Conservation (phyloP, 331 rosid species). For the Quercus tomentella region DNA sequence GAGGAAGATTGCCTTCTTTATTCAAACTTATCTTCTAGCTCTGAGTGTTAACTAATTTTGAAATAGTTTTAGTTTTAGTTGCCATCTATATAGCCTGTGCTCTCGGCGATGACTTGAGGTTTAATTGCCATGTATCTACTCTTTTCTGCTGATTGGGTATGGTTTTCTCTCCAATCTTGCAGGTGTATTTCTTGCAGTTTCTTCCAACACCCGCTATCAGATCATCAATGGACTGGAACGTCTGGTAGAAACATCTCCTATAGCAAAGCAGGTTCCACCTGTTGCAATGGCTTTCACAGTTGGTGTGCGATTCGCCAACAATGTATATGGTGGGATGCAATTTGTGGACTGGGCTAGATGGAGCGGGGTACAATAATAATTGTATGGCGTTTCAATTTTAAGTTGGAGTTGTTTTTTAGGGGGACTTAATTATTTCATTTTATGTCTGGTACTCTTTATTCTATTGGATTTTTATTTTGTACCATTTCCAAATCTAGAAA, state of each 20-base stretch:
- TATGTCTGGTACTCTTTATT: neutral
- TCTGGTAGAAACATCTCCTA: conserved; percentile 68
- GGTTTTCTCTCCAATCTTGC: conserved; percentile 13
- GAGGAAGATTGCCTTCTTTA: neutral
- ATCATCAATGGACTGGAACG: conserved; percentile 80
- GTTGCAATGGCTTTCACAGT: conserved; percentile 85
- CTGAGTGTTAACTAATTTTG: neutral
- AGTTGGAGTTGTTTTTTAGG: neutral
- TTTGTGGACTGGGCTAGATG: conserved; percentile 82
- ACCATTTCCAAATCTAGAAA: neutral
- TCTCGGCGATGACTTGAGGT: neutral
- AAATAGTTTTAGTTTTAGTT: neutral
- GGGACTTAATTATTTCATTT: neutral
- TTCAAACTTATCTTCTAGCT: neutral
- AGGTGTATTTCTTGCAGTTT: conserved; percentile 88
- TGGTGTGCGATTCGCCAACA: conserved; percentile 82
- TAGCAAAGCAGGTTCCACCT: conserved; percentile 73
- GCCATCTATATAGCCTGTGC: neutral
- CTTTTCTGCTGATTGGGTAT: neutral
- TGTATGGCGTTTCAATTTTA: neutral
- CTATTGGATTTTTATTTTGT: neutral
- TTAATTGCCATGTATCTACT: neutral
- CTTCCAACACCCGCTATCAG: conserved; percentile 92
- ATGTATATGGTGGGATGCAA: conserved; percentile 83
- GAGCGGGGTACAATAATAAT: conserved; percentile 70